A percentile compares a stretch with the other conserved stretches of the same genome.
Conservation (phyloP, 768 basidiomycete genomes). For the Trametes elegans region DNA sequence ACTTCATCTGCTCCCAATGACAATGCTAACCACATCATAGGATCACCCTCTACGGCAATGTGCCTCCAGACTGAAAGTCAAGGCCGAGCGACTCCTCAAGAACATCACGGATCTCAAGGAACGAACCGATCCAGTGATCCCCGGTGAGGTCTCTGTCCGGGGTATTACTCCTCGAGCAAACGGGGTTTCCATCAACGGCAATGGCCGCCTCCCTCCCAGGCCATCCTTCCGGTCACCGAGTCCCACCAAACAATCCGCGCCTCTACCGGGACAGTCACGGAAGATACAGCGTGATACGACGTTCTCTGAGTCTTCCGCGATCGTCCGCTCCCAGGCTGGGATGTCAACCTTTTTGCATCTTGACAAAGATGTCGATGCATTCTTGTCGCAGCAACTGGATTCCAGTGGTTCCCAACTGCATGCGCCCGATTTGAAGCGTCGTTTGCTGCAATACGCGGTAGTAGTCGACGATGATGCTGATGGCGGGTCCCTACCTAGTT, state of each 20-base stretch:
- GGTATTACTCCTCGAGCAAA: slow-evolving; percentile 28
- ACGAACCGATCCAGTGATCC: slow-evolving; percentile 67
- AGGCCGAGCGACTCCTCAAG: slow-evolving; percentile 82
- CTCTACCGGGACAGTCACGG: slow-evolving; percentile 21
- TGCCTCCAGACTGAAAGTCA: slow-evolving; percentile 75
- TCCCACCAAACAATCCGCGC: slow-evolving; percentile 22
- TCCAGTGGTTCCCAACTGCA: slow-evolving; percentile 1
- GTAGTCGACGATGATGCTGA: slow-evolving; percentile 32
- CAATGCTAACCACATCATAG: slow-evolving; percentile 36
- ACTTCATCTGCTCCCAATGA: too few relatives aligned
- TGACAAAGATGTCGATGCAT: slow-evolving; percentile 47
- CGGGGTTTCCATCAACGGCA: slow-evolving; percentile 37
- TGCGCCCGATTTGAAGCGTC: slow-evolving; percentile 19
- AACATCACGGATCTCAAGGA: slow-evolving; percentile 90
- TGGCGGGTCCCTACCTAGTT: not conserved
- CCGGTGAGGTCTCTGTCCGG: slow-evolving; percentile 37
- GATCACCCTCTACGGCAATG: slow-evolving; percentile 85
- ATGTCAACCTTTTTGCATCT: slow-evolving; percentile 68
- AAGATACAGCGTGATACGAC: slow-evolving; percentile 41
- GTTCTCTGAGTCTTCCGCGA: slow-evolving; percentile 67
- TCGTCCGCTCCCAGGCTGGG: slow-evolving; percentile 67
- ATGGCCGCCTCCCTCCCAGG: slow-evolving; percentile 45
- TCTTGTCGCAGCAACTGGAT: slow-evolving; percentile 16
- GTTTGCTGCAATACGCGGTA: slow-evolving; percentile 22
- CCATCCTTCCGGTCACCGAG: slow-evolving; percentile 34